Percentiles rank a stretch among this genome's conserved stretches.
phyloP scores from a whole-genome alignment of 371 early-diverging fungal species.

The Haplosporangium sp. region DNA sequence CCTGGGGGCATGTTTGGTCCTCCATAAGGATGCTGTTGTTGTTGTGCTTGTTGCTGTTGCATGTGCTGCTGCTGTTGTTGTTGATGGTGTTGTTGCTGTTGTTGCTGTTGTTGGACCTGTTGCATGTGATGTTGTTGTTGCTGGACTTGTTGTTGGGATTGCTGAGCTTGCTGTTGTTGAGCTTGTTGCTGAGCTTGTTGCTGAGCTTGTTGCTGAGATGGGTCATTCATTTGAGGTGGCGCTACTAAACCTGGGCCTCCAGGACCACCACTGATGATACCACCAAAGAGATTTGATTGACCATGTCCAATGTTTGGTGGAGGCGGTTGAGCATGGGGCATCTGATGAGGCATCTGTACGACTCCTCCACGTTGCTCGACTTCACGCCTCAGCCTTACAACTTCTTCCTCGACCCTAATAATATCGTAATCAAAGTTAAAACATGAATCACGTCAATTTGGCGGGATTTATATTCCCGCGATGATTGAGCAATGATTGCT shows the following conservation, averaged over 20 bases:
- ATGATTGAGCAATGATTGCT: neutral
- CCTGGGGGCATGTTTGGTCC: constrained; percentile 50
- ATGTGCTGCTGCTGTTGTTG: constrained; percentile 29
- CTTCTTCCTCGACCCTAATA: constrained; percentile 82
- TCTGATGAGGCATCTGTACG: constrained; percentile 51
- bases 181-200: constrained; percentile 56
- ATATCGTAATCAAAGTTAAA: constrained; percentile 2
- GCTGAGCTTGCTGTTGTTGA: constrained; percentile 34
- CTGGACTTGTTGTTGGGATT: constrained; percentile 43
- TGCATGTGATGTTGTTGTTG: constrained; percentile 42
- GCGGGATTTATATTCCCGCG: neutral
- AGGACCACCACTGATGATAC: constrained; percentile 58
- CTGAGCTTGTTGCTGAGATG: constrained; percentile 56
- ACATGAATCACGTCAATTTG: neutral
- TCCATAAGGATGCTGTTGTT: constrained; percentile 51
- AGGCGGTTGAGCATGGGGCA: constrained; percentile 58
- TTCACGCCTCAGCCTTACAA: constrained; percentile 78
- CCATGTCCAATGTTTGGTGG: constrained; percentile 64
- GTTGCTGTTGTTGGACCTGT: constrained; percentile 43
- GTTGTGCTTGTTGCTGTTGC: constrained; percentile 29
- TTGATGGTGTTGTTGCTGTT: constrained; percentile 36
- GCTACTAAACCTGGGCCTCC: constrained; percentile 57
- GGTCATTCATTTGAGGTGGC: constrained; percentile 62
- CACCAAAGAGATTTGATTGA: constrained; percentile 58
- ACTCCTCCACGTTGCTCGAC: constrained; percentile 62